phyloP scores from a whole-genome alignment of 257 asterid genomes.

The Datura wrightii region DNA sequence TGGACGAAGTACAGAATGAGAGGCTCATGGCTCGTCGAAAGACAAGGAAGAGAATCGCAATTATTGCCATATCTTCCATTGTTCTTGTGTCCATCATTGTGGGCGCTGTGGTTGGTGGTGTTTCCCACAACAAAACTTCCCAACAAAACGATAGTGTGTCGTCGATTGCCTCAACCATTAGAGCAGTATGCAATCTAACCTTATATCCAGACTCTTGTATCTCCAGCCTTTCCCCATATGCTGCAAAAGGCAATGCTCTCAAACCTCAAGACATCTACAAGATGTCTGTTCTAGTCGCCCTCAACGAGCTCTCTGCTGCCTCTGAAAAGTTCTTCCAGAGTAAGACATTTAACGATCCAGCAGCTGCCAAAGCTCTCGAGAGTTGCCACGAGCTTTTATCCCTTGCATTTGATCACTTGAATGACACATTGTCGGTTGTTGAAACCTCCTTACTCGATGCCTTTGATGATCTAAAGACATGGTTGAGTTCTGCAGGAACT shows the following conservation, averaged over 20 bases:
- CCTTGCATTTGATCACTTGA: constrained; percentile 68
- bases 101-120: constrained; percentile 65
- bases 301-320: constrained; percentile 55
- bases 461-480: constrained; percentile 62
- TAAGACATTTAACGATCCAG: constrained; percentile 41
- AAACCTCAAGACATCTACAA: constrained; percentile 53
- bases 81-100: constrained; percentile 60
- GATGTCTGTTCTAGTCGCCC: constrained; percentile 57
- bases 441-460: constrained; percentile 39
- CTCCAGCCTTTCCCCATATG: constrained; percentile 52
- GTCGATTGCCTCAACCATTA: constrained; percentile 42
- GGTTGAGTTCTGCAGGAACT: constrained; percentile 86
- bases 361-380: constrained; percentile 47
- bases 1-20: constrained; percentile 62
- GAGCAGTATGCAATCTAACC: constrained; percentile 51
- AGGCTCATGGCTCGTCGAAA: constrained; percentile 56
- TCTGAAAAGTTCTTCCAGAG: constrained; percentile 42
- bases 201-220: constrained; percentile 63
- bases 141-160: neutral
- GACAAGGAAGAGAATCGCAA: constrained; percentile 55
- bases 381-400: constrained; percentile 60
- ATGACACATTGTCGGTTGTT: constrained; percentile 45
- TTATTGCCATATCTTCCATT: constrained; percentile 56
- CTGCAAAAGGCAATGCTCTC: constrained; percentile 41
- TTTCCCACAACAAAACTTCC: constrained; percentile 42